Base-by-base conservation (phyloP, 345 rosid species). In the Kernera saxatilis region DNA sequence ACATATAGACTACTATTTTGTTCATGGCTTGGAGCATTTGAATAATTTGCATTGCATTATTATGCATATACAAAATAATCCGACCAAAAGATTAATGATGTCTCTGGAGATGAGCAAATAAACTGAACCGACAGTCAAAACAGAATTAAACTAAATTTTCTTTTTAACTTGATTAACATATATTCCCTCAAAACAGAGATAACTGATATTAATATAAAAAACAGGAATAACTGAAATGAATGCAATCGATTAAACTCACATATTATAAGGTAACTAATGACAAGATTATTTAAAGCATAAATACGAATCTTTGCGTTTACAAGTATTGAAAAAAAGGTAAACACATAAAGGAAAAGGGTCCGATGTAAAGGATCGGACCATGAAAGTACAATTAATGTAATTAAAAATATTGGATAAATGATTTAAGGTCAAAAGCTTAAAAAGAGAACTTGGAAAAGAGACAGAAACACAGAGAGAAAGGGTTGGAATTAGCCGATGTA, bases 401-500 rank as follows among this genome's bases (percentile, higher is more conserved):
- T 8, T 5, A 25, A 48, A 29, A 40, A 46, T 35, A 18, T 25
- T 49, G 33, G 18, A 25, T 48, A 21, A 36, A 36, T 45, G 14
- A 30, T 61, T 26, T 15, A 22, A 35, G 7, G 21, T 53, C 55
- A 48, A 32, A 29, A 26, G 7, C 15, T 19, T 8, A 6, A 8
- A 14, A 35, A 18, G 54, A 12, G 43, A 53, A 62, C 33, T 40
- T 43, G n/a, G 33, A 22, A 27, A 13, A 19, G 9, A 41, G 46
- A 41, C 3, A 0, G 21, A 23, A 25, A 32, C 18, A 32, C 4
- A 53, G 32, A 46, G 5, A 21, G 6, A 11, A 48, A 41, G 8
- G 29, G 29, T 30, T 36, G 15, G 39, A 14, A 32, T 60, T 22
- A 76, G 75, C 67, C 79, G 10, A 76, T 76, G 48, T 84, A 77